Percentiles rank a stretch among this genome's conserved stretches.
phyloP scores from a whole-genome alignment of 345 rosid species.

The Corchorus capsularis region DNA sequence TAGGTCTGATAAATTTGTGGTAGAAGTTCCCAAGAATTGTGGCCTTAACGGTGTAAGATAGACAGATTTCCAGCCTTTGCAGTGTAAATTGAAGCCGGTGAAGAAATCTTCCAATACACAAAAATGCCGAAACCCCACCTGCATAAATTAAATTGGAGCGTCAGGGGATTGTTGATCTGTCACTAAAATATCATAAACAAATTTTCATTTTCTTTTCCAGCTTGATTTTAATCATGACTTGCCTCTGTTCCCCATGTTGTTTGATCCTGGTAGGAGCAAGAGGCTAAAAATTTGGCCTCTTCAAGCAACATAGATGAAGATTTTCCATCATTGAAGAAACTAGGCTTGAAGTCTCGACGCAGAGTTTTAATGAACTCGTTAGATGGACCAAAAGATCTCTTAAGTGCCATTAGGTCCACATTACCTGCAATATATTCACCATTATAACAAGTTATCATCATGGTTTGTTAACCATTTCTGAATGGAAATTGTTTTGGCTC shows the following conservation, averaged over 20 bases:
- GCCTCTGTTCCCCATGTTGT: slow-evolving; percentile 50
- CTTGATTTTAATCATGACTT: not conserved
- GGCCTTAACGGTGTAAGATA: slow-evolving; percentile 36
- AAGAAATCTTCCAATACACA: slow-evolving; percentile 46
- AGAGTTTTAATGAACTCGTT: slow-evolving; percentile 34
- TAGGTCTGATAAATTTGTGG: slow-evolving; percentile 28
- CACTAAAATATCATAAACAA: not conserved
- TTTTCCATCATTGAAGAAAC: not conserved
- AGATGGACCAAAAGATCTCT: slow-evolving; percentile 34
- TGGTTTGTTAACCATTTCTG: no score
- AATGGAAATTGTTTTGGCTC: no score
- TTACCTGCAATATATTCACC: not conserved
- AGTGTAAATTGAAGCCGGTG: slow-evolving; percentile 37
- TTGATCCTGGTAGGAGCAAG: slow-evolving; percentile 34
- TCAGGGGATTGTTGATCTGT: not conserved
- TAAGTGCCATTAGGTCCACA: slow-evolving; percentile 20
- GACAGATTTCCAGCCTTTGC: slow-evolving; percentile 44
- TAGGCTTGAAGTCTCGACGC: not conserved
- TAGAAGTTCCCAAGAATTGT: slow-evolving; percentile 36
- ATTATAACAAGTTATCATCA: not conserved
- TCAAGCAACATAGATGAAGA: slow-evolving; percentile 13
- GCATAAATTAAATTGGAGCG: not conserved
- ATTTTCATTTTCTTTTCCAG: not conserved
- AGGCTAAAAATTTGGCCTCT: slow-evolving; percentile 30
- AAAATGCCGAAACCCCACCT: slow-evolving; percentile 46